Percentiles rank a stretch among this genome's conserved stretches.
Evolutionary conservation across 2,329 filamentous ascomycete genomes (phyloP).

Genomic region (Coniochaeta sp.): DNA sequence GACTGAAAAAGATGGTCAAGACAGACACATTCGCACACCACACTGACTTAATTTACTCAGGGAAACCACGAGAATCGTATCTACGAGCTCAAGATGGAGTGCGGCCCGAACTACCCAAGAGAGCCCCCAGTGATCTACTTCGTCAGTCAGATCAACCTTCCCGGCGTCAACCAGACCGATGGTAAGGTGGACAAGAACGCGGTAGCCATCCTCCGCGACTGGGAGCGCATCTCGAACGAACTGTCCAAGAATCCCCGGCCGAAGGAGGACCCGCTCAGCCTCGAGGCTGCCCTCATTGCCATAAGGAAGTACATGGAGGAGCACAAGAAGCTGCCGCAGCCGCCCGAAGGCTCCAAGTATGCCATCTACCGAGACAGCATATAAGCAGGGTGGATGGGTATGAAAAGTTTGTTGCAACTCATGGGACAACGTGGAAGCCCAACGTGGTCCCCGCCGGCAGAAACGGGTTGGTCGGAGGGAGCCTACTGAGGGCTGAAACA

Average conservation of each 20-base stretch:
- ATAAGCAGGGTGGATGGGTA: neutral
- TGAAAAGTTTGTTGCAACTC: neutral
- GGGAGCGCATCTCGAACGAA: slow-evolving; percentile 95
- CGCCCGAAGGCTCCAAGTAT: slow-evolving; percentile 67
- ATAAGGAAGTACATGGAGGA: slow-evolving; percentile 64
- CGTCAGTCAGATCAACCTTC: slow-evolving; percentile 91
- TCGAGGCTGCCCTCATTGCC: slow-evolving; percentile 26
- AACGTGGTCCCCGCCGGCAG: too few species aligned
- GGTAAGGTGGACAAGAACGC: slow-evolving; percentile 81
- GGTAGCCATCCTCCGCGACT: slow-evolving; percentile 77
- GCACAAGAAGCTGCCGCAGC: slow-evolving; percentile 94
- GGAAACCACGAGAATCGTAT: slow-evolving; percentile 93
- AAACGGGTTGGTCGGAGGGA: too few species aligned
- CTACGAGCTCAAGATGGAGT: slow-evolving; percentile 96
- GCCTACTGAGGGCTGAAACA: neutral
- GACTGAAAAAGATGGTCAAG: neutral
- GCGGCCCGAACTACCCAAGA: slow-evolving; percentile 83
- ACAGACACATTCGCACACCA: neutral
- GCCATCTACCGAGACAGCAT: slow-evolving; percentile 21
- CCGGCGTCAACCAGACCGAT: slow-evolving; percentile 75
- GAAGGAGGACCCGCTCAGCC: slow-evolving; percentile 24
- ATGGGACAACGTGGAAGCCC: neutral
- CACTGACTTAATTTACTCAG: slow-evolving; percentile 43
- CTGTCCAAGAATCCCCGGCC: slow-evolving; percentile 21
- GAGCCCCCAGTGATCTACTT: slow-evolving; percentile 85